Evolutionary conservation across 108 stramenopile genomes (phyloP), one percentile per base, ranked within the genome.

Genomic region (Skeletonema menzelii): DNA sequence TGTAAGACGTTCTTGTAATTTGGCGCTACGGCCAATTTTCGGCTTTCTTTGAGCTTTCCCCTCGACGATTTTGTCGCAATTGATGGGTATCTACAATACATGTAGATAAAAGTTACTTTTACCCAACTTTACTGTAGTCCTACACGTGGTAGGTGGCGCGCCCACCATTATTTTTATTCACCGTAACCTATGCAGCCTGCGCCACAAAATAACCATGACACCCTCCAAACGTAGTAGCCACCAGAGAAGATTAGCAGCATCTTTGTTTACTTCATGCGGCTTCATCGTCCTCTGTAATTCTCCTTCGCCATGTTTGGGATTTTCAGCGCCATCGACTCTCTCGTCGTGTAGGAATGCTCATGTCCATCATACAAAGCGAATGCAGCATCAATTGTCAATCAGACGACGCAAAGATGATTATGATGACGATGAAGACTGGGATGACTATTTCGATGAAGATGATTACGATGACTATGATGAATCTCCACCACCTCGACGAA

Each of bases 391-490:
- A 22, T 53, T 20, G 19, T 7, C 8, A 0, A 22, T n/a, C n/a
- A 53, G 49, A 53, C 22, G 49, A 53, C 49, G 49, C 8, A 53
- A 37, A 60, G 72, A 79, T 34, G 80, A 85, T 27, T 53, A 79
- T 27, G 76, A 66, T 42, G 78, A 86, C 46, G 73, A 80, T 19
- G 63, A 79, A n/a, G 66, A 72, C 13, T 35, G 46, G 32, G 77
- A 83, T 49, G 72, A 69, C 44, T 35, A 73, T 30, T 72, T 70
- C 55, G 56, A 79, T 65, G 63, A 79, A n/a, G 75, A 37, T 47
- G 63, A 70, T 28, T 24, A 44, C 35, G 76, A 78, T 34, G 76
- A 77, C 22, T 46, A 74, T 15, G 76, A 77, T 11, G 27, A 74
- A 8, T 40, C 57, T 31, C 34, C 14, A 49, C 60, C 27, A 67